Base-by-base conservation (phyloP, 345 rosid genomes). In the Arabidopsis suecica region DNA sequence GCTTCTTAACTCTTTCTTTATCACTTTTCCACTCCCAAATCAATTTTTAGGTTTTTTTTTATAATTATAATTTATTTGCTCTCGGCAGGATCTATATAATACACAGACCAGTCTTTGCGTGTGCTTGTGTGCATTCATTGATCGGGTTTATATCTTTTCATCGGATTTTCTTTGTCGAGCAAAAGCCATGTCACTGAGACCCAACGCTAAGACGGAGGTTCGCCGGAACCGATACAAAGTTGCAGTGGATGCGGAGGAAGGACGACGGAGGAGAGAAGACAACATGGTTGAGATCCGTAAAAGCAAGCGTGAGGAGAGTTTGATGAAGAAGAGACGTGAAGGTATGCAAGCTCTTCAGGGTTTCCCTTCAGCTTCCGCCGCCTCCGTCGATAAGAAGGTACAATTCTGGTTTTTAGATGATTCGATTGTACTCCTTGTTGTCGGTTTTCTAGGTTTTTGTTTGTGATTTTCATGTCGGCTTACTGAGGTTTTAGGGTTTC, bases 281-380 rank as follows among this genome's bases (percentile, higher is more conserved):
- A 89, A 89, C 73, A 80, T 93, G 96, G 98, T 93, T 76, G 98
- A 93, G 96, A 93, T 93, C 88, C 86, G 97, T 25, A 93, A 93
- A 84, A 93, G 74, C 80, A 86, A 83, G 72, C 86, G 98, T 38
- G 98, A 91, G 79, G 98, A 93, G 85, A 91, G 89, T 83, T 76
- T 93, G 60, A 91, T 82, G 78, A 93, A 91, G 90, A 93, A 93
- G 86, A 87, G 97, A 9, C 97, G 97, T 3, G 98, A 91, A 62
- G 96, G 96, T 34, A 82, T 87, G 30, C 96, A 86, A 69, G 48
- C 84, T 9, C 83, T 84, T 73, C 83, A 82, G 32, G 79, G 69
- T 51, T 61, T 83, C 45, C 72, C 89, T 25, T 55, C 85, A 12
- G 58, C 89, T 14, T 59, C 89, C 28, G 62, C 87, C 40, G 70